These are phyloP conservation scores for Aspergillus ellipticus DNA, from an alignment of 495 filamentous ascomycete genomes.

Conservation along the genomic window DNA sequence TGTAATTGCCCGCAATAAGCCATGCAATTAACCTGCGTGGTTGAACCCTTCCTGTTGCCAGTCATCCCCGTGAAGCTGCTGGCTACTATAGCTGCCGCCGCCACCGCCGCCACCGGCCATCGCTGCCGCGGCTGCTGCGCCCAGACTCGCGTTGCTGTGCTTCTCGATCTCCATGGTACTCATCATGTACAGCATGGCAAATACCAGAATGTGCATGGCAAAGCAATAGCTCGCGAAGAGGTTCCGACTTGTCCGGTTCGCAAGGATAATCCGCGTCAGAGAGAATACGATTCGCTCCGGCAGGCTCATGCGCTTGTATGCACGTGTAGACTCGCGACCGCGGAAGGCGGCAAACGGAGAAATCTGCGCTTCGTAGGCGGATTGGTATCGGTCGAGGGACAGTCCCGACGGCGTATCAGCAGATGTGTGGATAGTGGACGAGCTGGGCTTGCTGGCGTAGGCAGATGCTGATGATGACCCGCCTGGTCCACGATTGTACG, in stretches of 20 bases:
- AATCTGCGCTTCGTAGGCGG: conserved; percentile 90
- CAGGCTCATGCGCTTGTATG: conserved; percentile 92
- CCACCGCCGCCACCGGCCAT: conserved; percentile 31
- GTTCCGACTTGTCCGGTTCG: conserved; percentile 85
- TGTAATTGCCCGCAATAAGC: no score
- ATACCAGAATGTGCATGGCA: conserved; percentile 80
- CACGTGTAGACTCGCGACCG: conserved; percentile 83
- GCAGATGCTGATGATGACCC: conserved; percentile 68
- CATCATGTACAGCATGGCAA: conserved; percentile 80
- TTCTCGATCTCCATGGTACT: conserved; percentile 60
- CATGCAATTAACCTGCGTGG: conserved; percentile 20
- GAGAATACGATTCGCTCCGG: conserved; percentile 89
- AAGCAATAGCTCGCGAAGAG: conserved; percentile 94
- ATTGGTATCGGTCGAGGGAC: conserved; percentile 81
- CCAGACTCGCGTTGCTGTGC: conserved; percentile 47
- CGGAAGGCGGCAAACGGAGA: conserved; percentile 94
- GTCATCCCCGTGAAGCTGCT: conserved; percentile 49
- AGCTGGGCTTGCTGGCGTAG: conserved; percentile 69
- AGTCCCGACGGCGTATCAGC: conserved; percentile 59
- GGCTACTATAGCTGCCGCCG: conserved; percentile 30
- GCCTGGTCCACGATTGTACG: conserved; percentile 69
- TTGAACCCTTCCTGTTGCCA: conserved; percentile 62
- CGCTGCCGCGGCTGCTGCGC: conserved; percentile 41
- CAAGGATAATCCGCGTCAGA: conserved; percentile 84
- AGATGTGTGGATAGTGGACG: conserved; percentile 62